Conservation (phyloP, 2,329 filamentous ascomycete genomes). For the Pestalotiopsis sp. region DNA sequence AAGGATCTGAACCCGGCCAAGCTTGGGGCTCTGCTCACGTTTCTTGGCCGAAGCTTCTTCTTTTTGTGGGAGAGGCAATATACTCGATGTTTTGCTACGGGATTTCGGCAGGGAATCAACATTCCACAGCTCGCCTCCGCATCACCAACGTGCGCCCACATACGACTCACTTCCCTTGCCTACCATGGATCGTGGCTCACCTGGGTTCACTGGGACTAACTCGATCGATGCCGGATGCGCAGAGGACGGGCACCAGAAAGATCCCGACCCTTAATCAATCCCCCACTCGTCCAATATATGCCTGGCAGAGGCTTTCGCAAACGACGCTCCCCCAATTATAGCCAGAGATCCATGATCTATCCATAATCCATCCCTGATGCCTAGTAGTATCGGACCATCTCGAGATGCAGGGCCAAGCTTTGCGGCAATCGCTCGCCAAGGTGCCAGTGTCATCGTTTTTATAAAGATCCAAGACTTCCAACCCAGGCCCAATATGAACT, state of each 20-base stretch:
- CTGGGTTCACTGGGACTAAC: not conserved
- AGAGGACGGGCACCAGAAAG: not conserved
- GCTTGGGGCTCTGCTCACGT: not conserved
- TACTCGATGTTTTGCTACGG: not conserved
- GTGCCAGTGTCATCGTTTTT: not conserved
- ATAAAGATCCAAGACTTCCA: not conserved
- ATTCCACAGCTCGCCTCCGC: not conserved
- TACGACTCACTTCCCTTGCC: not conserved
- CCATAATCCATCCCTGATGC: not conserved
- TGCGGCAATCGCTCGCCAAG: not conserved
- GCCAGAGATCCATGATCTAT: not conserved
- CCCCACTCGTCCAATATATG: slow-evolving; percentile 8
- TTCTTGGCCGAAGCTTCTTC: slow-evolving; percentile 11
- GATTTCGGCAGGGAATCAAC: not conserved
- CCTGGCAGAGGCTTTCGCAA: slow-evolving; percentile 6
- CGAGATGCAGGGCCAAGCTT: slow-evolving; percentile 1
- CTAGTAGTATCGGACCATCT: too few species aligned
- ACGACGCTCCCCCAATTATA: slow-evolving; percentile 7
- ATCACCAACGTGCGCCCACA: not conserved
- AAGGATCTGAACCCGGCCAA: not conserved
- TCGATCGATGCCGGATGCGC: not conserved
- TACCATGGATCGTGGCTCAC: not conserved
- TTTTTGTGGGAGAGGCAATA: slow-evolving; percentile 9
- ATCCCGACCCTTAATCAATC: not conserved
- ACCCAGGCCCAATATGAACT: not conserved